Percentiles rank a stretch among this genome's conserved stretches.
Conservation (phyloP, 1,284 basidiomycete genomes). For the Meripilus lineatus region DNA sequence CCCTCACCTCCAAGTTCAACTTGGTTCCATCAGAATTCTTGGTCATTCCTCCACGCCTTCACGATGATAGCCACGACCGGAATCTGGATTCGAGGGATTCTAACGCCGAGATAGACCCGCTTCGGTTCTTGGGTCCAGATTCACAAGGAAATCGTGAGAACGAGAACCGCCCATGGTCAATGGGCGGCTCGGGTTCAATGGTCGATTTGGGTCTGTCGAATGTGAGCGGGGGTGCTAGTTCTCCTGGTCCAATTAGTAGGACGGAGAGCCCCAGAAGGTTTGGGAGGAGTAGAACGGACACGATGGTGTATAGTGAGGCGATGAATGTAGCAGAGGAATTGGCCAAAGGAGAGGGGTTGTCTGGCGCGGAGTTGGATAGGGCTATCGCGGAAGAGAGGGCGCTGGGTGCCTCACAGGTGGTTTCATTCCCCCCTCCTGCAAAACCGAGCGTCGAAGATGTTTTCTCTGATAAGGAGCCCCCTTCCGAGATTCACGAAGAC, state of each 20-base stretch:
- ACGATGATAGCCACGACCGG: conserved; percentile 19
- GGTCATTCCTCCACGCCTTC: conserved; percentile 58
- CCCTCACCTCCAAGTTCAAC: conserved; percentile 77
- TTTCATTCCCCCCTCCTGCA: background rate
- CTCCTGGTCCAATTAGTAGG: conserved; percentile 18
- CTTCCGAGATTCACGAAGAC: no score
- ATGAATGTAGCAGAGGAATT: conserved; percentile 38
- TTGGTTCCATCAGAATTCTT: conserved; percentile 80
- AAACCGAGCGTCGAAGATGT: background rate
- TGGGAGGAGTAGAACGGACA: conserved; percentile 65
- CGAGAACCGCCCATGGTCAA: conserved; percentile 12
- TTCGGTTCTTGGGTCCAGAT: conserved; percentile 6
- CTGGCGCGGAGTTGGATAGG: conserved; percentile 17
- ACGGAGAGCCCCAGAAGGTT: conserved; percentile 43
- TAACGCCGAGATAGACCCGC: conserved; percentile 39
- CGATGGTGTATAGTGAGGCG: conserved; percentile 68
- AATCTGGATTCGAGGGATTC: conserved; percentile 21
- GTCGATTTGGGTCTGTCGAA: conserved; percentile 5
- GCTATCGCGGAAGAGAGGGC: conserved; percentile 12
- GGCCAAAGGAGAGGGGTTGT: conserved; percentile 23
- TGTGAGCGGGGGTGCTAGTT: conserved; percentile 16
- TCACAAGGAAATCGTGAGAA: background rate
- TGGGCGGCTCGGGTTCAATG: conserved; percentile 7
- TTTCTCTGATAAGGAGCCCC: background rate
- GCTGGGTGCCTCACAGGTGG: background rate